Evolutionary conservation across 2,329 filamentous ascomycete species (phyloP).

Genomic region (Paecilomyces sp.): DNA sequence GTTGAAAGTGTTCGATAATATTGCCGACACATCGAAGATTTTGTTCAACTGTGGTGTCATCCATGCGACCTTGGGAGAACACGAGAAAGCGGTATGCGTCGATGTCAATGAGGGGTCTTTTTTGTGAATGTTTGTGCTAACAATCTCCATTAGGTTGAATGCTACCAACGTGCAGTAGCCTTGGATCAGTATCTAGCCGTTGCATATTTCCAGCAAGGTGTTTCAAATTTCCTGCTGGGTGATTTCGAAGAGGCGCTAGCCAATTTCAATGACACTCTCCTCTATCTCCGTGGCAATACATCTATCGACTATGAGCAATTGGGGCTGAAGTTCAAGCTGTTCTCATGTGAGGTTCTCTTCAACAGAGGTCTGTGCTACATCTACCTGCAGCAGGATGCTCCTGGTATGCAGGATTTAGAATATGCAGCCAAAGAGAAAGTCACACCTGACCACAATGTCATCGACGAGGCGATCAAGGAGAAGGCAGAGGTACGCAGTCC

Average conservation of each 20-base stretch:
- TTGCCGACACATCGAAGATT: slow-evolving; percentile 95
- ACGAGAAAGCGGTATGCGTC: slow-evolving; percentile 77
- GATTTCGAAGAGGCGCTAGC: slow-evolving; percentile 96
- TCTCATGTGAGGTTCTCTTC: slow-evolving; percentile 95
- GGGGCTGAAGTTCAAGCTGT: slow-evolving; percentile 90
- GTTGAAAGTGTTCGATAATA: slow-evolving; percentile 72
- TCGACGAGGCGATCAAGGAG: slow-evolving; percentile 91
- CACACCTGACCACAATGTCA: slow-evolving; percentile 92
- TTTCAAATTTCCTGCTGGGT: slow-evolving; percentile 93
- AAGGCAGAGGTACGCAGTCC: slow-evolving; percentile 66
- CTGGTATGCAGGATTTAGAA: slow-evolving; percentile 81
- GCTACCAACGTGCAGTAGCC: slow-evolving; percentile 83
- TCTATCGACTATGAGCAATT: slow-evolving; percentile 98
- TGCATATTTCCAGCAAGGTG: slow-evolving; percentile 96
- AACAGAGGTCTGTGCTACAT: slow-evolving; percentile 97
- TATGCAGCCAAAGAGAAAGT: slow-evolving; percentile 95
- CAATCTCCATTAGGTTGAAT: slow-evolving; percentile 63
- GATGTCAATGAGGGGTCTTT: background rate
- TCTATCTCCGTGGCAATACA: slow-evolving; percentile 91
- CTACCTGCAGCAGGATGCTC: slow-evolving; percentile 84
- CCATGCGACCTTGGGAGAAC: slow-evolving; percentile 90
- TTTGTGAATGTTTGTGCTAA: background rate
- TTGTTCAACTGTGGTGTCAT: slow-evolving; percentile 98
- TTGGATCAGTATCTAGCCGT: slow-evolving; percentile 94
- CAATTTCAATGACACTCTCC: slow-evolving; percentile 96